A percentile compares a stretch with the other conserved stretches of the same genome.
Evolutionary conservation across 768 basidiomycete genomes (phyloP).

Genomic region (button mushroom (Agaricus bisporus)): DNA sequence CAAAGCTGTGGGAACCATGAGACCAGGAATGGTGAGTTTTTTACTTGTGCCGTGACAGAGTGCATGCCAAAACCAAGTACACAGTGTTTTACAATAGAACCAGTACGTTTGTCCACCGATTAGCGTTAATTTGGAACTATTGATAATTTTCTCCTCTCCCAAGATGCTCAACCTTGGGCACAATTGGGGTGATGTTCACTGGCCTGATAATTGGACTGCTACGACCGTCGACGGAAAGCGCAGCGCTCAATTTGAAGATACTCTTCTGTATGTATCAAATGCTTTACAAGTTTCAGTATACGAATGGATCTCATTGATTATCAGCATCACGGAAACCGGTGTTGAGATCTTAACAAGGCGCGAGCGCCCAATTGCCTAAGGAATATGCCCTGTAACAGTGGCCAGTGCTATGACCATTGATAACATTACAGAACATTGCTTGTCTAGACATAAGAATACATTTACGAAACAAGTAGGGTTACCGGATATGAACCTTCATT

Average conservation of each 20-base stretch:
- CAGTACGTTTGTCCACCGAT: conserved; percentile 32
- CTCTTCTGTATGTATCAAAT: conserved; percentile 67
- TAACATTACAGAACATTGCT: neutral
- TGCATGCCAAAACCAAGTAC: conserved; percentile 2
- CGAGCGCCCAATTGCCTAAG: neutral
- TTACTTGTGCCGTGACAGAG: neutral
- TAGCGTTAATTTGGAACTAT: conserved; percentile 7
- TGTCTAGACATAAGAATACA: neutral
- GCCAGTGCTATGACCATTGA: neutral
- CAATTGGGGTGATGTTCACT: conserved; percentile 72
- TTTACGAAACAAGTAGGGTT: neutral
- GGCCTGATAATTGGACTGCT: conserved; percentile 97
- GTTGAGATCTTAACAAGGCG: conserved; percentile 72
- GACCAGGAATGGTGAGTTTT: conserved; percentile 76
- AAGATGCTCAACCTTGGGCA: conserved; percentile 92
- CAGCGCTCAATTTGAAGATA: conserved; percentile 98
- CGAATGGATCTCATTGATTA: conserved; percentile 5
- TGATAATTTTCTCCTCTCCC: conserved; percentile 11
- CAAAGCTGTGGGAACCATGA: conserved; percentile 91
- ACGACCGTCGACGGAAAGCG: conserved; percentile 86
- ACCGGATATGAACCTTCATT: neutral
- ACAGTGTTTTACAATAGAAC: conserved; percentile 73
- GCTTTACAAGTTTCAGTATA: neutral
- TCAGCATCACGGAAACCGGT: conserved; percentile 86
- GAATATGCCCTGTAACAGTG: neutral